Base-by-base conservation (phyloP, 352 stramenopile genomes). In the Globisporangium parvum region DNA sequence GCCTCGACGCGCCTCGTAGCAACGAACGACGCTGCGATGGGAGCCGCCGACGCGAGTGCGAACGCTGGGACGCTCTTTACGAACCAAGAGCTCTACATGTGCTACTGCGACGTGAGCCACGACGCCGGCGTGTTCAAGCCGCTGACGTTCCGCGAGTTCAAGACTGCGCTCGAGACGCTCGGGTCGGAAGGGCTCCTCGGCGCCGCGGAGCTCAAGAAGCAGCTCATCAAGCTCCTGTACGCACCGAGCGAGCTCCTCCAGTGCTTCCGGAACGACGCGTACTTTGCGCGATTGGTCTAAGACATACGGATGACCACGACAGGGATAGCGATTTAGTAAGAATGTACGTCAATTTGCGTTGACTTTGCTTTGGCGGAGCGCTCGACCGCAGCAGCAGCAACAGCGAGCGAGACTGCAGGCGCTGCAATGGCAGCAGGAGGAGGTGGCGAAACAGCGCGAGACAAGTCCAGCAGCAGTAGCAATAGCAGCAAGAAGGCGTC, bases 231-330 rank as follows among this genome's bases (percentile, higher is more conserved):
- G 64, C 66, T 92, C n/a, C 57, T 81, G 12, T 81, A 76, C 44
- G 85, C 65, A 37, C 71, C 77, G 11, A 90, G 77, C 44, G 78
- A 92, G 26, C 55, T 91, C 39, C 59, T 87, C 23, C 78, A 89
- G 59, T 71, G 67, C 57, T 91, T 94, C 63, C 74, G 72, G 41
- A 75, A 77, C 55, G 80, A 94, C 51, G 51, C 70, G 24, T 94
- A 81, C 71, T 91, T 94, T 57, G 75, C 79, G 21, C 67, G 79
- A 12, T 68, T 93, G 46, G 67, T 91, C 39, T 91, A 81, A 35
- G 18, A 20, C 39, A n/a, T 18, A 42, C 2, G 2, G 37, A 42
- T n/a, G n/a, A n/a, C n/a, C n/a, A 42, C 11, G 17, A 42, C 8
- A 8, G 39, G 14, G 39, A 9, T 20, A 45, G 39, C 17, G 37